These are phyloP conservation scores for Athelia psychrophila DNA, from an alignment of 1,284 basidiomycete species.

Conservation along the genomic window DNA sequence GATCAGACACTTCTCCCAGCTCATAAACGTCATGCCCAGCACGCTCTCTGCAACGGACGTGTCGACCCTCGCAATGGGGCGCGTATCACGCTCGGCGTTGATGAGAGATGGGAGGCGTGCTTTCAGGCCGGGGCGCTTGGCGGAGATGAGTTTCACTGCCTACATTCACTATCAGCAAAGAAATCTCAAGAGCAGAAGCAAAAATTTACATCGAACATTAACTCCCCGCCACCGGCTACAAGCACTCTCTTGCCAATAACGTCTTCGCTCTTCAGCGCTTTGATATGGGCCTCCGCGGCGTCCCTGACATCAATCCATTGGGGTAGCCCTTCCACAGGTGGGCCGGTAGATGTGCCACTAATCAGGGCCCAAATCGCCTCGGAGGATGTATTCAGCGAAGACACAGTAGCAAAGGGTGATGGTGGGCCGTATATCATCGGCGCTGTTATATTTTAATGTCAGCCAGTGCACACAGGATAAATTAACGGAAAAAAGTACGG, in stretches of 20 bases:
- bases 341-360: background rate
- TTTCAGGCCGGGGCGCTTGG: background rate
- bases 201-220: background rate
- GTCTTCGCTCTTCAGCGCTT: background rate
- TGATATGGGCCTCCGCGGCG: background rate
- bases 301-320: background rate
- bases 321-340: background rate
- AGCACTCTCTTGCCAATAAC: background rate
- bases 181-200: background rate
- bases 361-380: background rate
- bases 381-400: background rate
- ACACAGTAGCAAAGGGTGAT: background rate
- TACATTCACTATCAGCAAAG: background rate
- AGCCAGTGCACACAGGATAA: no score
- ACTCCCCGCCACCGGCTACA: no score
- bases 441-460: background rate
- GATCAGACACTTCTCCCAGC: background rate
- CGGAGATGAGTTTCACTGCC: background rate
- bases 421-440: background rate
- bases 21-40: background rate
- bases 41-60: background rate
- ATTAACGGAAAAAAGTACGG: no score
- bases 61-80: background rate
- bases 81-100: background rate
- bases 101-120: background rate